Evolutionary conservation across 2,329 filamentous ascomycete genomes (phyloP).

Genomic region (Monosporascus sp.): DNA sequence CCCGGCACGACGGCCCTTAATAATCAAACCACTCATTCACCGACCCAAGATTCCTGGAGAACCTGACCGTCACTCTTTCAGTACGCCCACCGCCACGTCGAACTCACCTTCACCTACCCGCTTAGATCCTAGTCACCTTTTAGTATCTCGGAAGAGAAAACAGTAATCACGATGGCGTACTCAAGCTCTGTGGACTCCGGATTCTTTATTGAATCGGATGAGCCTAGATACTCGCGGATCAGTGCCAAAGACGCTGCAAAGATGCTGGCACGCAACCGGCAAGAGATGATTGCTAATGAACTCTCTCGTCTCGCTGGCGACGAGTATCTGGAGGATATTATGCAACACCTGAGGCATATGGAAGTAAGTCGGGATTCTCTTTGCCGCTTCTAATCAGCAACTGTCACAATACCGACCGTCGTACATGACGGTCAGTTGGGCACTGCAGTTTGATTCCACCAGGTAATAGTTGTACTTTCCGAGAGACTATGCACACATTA

Average conservation of each 20-base stretch:
- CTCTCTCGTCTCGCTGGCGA: slow-evolving; percentile 79
- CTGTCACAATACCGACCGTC: too few species aligned
- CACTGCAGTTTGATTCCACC: too few species aligned
- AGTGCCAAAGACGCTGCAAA: slow-evolving; percentile 71
- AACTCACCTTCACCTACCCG: slow-evolving; percentile 14
- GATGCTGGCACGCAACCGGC: slow-evolving; percentile 73
- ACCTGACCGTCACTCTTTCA: slow-evolving; percentile 44
- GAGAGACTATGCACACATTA: too few species aligned
- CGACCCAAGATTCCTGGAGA: slow-evolving; percentile 48
- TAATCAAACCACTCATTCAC: slow-evolving; percentile 24
- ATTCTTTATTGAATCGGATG: slow-evolving; percentile 54
- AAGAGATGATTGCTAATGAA: slow-evolving; percentile 84
- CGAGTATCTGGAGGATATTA: slow-evolving; percentile 90
- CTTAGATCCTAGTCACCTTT: slow-evolving; percentile 15
- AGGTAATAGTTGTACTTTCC: too few species aligned
- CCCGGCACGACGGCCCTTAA: slow-evolving; percentile 29
- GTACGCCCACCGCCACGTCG: slow-evolving; percentile 14
- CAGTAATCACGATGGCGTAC: slow-evolving; percentile 41
- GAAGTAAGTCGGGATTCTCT: slow-evolving; percentile 53
- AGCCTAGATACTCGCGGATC: slow-evolving; percentile 48
- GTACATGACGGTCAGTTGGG: too few species aligned
- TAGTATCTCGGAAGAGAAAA: slow-evolving; percentile 13
- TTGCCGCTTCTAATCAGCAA: too few species aligned
- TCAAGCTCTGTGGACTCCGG: slow-evolving; percentile 36
- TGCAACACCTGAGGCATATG: slow-evolving; percentile 93